phyloP scores from a whole-genome alignment of 176 grass and related monocot genomes.

The Musa itinerans region DNA sequence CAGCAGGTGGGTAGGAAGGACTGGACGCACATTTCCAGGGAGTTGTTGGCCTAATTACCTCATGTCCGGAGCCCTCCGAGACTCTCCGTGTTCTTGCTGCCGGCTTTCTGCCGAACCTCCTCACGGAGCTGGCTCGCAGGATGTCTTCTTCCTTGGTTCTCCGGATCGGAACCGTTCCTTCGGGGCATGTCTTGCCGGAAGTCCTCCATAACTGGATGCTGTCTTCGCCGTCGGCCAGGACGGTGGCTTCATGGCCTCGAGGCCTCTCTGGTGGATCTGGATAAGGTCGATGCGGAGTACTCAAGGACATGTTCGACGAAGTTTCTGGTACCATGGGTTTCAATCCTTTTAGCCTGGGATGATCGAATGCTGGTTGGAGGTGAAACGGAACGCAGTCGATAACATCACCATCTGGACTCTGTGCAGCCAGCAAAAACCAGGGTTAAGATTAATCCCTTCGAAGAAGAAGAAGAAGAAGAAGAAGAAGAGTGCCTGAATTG shows the following conservation, averaged over 20 bases:
- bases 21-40: too few species aligned
- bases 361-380: constrained; percentile 10
- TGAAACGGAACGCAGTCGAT: constrained; percentile 10
- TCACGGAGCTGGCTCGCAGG: constrained; percentile 1
- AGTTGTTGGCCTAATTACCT: constrained; percentile 3
- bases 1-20: too few species aligned
- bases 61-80: not conserved
- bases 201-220: not conserved
- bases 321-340: not conserved
- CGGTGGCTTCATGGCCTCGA: not conserved
- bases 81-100: not conserved
- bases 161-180: constrained; percentile 7
- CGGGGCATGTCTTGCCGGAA: not conserved
- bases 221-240: not conserved
- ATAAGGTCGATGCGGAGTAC: not conserved
- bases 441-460: not conserved
- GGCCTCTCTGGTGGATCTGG: constrained; percentile 9
- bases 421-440: not conserved
- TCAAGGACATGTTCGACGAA: not conserved
- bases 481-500: not conserved
- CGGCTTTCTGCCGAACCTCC: constrained; percentile 1
- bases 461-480: not conserved
- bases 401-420: constrained; percentile 12
- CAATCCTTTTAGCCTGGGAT: constrained; percentile 1
- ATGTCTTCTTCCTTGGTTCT: constrained; percentile 9